Evolutionary conservation across 2,329 filamentous ascomycete genomes (phyloP), one percentile per base, ranked within the genome.

Genomic region (Fusarium nodosum): DNA sequence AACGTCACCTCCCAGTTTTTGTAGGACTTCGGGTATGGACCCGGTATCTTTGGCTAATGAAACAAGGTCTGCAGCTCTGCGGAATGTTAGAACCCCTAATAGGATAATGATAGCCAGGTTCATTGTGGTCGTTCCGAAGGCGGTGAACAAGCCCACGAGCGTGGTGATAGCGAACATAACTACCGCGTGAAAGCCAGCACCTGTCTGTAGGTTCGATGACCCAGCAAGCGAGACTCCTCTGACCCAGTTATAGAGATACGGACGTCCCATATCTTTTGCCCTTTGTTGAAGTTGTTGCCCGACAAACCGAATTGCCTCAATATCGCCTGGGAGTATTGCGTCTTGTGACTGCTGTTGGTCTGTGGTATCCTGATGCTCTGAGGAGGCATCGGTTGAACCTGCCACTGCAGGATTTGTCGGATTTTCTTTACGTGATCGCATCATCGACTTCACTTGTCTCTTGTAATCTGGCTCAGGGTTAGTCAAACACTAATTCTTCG

Each of bases 401-500:
- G 8, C 31, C 15, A 16, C 31, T 16, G 15, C 8, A 38, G 16
- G 34, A 5, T 3, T 34, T n/a, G 2, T 1, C 22, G 2, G 12
- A 8, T 15, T n/a, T 15, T 34, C 18, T 7, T 9, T 20, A 26
- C 7, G 7, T 4, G 24, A 26, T 26, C 4, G 24, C 24, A 26
- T 26, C 3, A 55, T 42, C 4, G 11, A 9, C 4, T 31, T 34
- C 4, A 50, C 9, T 7, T 36, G 33, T 11, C 45, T 22, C 30
- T 51, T 59, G 3, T 59, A 60, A 1, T 33, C 54, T 60, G 6
- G 7, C 1, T 4, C 0, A 4, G 1, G 18, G 11, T 55, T 0
- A 54, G 20, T 33, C 3, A 12, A n/a, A 41, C 8, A 2, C 6
- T 2, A 2, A 1, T 5, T 2, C 9, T 5, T 7, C 0, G 1